A percentile compares a stretch with the other conserved stretches of the same genome.
These are phyloP conservation scores for Pyrenula aspistea DNA, from an alignment of 495 filamentous ascomycete genomes.

Conservation along the genomic window DNA sequence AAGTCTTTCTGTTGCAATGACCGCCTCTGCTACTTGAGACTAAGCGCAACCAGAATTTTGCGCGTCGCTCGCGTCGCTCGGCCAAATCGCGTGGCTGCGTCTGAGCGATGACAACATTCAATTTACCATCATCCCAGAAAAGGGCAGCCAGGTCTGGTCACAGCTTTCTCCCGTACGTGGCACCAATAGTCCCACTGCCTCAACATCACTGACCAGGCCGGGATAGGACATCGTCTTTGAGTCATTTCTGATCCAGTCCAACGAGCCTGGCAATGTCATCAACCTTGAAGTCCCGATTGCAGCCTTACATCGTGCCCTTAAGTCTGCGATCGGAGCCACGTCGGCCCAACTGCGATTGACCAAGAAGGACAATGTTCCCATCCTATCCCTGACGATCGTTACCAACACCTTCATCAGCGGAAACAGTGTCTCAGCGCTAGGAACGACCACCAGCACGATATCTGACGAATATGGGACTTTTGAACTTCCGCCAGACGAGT, in stretches of 20 bases:
- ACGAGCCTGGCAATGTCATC: constrained; percentile 66
- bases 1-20: too few species aligned
- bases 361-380: constrained; percentile 75
- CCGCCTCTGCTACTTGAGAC: not conserved
- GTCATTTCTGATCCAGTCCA: constrained; percentile 71
- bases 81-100: constrained; percentile 88
- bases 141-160: constrained; percentile 92
- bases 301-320: constrained; percentile 72
- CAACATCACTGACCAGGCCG: not conserved
- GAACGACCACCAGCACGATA: constrained; percentile 3
- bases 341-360: constrained; percentile 79
- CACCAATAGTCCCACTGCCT: too few species aligned
- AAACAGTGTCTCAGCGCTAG: constrained; percentile 12
- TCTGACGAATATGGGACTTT: constrained; percentile 19
- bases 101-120: constrained; percentile 75
- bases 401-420: constrained; percentile 41
- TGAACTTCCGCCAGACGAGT: constrained; percentile 34
- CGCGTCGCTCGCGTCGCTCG: constrained; percentile 73
- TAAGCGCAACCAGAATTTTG: constrained; percentile 51
- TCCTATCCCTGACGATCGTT: constrained; percentile 76
- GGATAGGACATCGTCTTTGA: constrained; percentile 71
- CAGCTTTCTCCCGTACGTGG: constrained; percentile 46
- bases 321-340: constrained; percentile 64
- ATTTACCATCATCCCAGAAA: constrained; percentile 90
- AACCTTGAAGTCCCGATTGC: constrained; percentile 87